These are phyloP conservation scores for Vickermania spadyakhi DNA, from an alignment of 208 protist species.

Conservation along the genomic window DNA sequence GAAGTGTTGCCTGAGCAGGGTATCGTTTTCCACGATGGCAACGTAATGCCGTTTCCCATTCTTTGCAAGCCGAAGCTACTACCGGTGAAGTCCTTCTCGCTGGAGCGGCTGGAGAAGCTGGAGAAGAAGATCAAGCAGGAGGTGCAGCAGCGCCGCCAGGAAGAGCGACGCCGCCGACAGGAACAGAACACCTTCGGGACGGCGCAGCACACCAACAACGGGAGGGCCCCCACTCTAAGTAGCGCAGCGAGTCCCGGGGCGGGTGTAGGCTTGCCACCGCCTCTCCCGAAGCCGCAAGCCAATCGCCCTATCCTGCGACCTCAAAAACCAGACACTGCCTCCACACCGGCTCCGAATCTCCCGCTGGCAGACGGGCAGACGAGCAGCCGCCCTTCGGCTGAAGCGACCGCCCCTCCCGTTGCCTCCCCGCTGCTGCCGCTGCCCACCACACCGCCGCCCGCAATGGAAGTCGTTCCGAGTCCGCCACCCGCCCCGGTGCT, in stretches of 20 bases:
- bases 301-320: not conserved
- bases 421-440: not conserved
- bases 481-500: not conserved
- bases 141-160: slow-evolving; percentile 31
- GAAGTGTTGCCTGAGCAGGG: slow-evolving; percentile 78
- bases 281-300: not conserved
- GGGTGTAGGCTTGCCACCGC: not conserved
- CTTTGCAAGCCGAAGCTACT: slow-evolving; percentile 96
- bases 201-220: not conserved
- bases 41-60: slow-evolving; percentile 54
- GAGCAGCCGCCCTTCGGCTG: not conserved
- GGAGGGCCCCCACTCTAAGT: too few relatives aligned
- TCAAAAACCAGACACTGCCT: not conserved
- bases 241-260: not conserved
- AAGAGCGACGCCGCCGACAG: slow-evolving; percentile 14
- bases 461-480: not conserved
- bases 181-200: not conserved
- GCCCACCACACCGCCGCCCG: not conserved
- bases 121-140: slow-evolving; percentile 64
- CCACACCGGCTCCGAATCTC: not conserved
- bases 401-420: not conserved
- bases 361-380: not conserved
- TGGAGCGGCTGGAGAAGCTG: slow-evolving; percentile 89
- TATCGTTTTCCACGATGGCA: slow-evolving; percentile 69
- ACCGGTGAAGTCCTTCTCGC: slow-evolving; percentile 93